These are phyloP conservation scores for Blumeriella jaapii DNA, from an alignment of 2,329 filamentous ascomycete genomes.

Conservation along the genomic window DNA sequence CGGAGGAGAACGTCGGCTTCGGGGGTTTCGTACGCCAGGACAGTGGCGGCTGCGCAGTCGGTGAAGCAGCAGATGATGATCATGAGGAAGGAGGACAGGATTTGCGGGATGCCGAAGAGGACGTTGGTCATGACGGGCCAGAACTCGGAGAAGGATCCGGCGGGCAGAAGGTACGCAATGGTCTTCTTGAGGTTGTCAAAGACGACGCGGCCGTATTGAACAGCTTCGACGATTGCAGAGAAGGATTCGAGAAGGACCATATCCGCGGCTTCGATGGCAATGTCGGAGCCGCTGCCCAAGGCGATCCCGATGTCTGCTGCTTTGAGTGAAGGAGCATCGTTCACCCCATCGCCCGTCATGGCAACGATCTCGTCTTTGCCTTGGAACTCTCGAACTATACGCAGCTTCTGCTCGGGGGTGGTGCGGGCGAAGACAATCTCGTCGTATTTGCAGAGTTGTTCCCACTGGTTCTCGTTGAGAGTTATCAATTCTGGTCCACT, in stretches of 20 bases:
- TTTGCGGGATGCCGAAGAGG: conserved; percentile 49
- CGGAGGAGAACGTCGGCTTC: conserved; percentile 65
- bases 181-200: conserved; percentile 70
- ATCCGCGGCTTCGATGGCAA: conserved; percentile 50
- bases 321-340: conserved; percentile 42
- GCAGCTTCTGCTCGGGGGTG: conserved; percentile 68
- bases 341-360: conserved; percentile 38
- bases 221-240: conserved; percentile 58
- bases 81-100: conserved; percentile 48
- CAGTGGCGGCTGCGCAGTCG: conserved; percentile 61
- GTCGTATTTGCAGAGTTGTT: conserved; percentile 48
- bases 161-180: conserved; percentile 47
- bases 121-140: conserved; percentile 53
- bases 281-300: conserved; percentile 45
- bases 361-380: conserved; percentile 45
- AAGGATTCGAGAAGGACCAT: conserved; percentile 59
- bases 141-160: conserved; percentile 49
- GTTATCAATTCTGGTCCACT: conserved; percentile 54
- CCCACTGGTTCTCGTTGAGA: conserved; percentile 59
- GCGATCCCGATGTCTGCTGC: conserved; percentile 56
- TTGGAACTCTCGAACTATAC: conserved; percentile 68
- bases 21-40: conserved; percentile 64
- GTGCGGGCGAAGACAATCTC: conserved; percentile 70
- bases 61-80: conserved; percentile 50
- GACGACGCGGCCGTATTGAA: conserved; percentile 62